Conservation (phyloP, 441 rosid species). For the Gossypium davidsonii region DNA sequence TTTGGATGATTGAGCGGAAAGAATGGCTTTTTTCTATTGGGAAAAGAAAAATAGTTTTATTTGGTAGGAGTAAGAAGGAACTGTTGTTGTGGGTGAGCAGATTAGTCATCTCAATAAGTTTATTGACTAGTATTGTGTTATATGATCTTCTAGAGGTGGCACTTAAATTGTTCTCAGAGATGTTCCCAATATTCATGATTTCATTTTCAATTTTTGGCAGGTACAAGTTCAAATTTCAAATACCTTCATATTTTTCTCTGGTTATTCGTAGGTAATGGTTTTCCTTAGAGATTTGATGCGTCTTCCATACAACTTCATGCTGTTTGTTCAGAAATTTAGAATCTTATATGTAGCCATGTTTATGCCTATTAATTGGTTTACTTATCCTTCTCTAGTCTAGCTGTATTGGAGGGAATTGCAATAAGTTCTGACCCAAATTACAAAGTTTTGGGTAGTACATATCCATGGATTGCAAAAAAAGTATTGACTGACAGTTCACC, state of each 20-base stretch:
- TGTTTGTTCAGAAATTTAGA: background rate
- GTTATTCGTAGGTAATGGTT: slow-evolving; percentile 77
- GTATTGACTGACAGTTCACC: slow-evolving; percentile 86
- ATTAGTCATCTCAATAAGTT: background rate
- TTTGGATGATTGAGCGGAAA: background rate
- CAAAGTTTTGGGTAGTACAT: slow-evolving; percentile 94
- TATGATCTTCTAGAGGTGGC: background rate
- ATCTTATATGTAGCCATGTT: background rate
- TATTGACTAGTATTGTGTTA: background rate
- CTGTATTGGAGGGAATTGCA: slow-evolving; percentile 97
- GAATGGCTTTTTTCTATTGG: background rate
- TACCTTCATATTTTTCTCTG: slow-evolving; percentile 92
- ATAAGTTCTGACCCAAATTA: slow-evolving; percentile 68
- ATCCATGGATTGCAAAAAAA: slow-evolving; percentile 96
- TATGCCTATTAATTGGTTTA: slow-evolving; percentile 6
- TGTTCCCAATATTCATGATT: background rate
- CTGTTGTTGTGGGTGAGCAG: background rate
- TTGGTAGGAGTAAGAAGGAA: background rate
- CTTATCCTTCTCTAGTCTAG: slow-evolving; percentile 52
- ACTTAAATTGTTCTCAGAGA: background rate
- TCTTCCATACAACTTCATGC: slow-evolving; percentile 2
- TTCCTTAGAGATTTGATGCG: background rate
- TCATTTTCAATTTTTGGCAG: slow-evolving; percentile 39
- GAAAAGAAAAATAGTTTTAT: background rate
- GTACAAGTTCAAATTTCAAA: slow-evolving; percentile 90